Base-by-base conservation (phyloP, 495 filamentous ascomycete species). In the Letharia columbiana region DNA sequence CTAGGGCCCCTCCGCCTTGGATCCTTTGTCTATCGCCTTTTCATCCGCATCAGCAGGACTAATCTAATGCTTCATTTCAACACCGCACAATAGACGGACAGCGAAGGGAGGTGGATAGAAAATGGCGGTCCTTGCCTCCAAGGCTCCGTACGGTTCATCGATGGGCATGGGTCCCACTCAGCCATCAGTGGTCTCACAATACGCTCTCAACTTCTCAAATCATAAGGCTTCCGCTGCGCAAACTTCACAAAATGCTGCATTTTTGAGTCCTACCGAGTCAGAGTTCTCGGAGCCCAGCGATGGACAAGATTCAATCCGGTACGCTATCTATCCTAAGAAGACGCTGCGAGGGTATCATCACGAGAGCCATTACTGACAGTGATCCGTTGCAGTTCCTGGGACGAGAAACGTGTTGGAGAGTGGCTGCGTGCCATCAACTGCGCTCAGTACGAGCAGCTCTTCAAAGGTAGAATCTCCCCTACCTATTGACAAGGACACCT, bases 391-490 rank as follows among this genome's bases (percentile, higher is more conserved):
- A 89, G 87, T 70, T 77, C 81, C 10, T 99, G 94, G 94, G 90
- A 96, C 74, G 94, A 98, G 77, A 89, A 90, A 68, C 84, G 85
- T 68, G 94, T 99, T 8, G 88, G 88, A 66, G 87, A 94, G 33
- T 99, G 95, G 86, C 81, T 99, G 58, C 80, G 87, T 69, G 91
- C 86, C 70, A 91, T 98, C 70, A 92, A 93, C 69, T 97, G 91
- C 73, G 84, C 86, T 61, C 90, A 99, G 72, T 98, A 99, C 77
- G 91, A 96, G 73, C 84, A 88, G 67, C 75, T 97, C 40, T 99
- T 99, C 72, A 87, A 88, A 79, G 86, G 86, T 87, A 78, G 41
- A 69, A 72, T n/a, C 39, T 3, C 44, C n/a, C n/a, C 2, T 7
- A 8, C 10, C 1, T 35, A 56, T 37, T 20, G 20, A 20, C 33